These are phyloP conservation scores for Trypanosoma cruzi DNA, from an alignment of 208 protist species.

Conservation along the genomic window DNA sequence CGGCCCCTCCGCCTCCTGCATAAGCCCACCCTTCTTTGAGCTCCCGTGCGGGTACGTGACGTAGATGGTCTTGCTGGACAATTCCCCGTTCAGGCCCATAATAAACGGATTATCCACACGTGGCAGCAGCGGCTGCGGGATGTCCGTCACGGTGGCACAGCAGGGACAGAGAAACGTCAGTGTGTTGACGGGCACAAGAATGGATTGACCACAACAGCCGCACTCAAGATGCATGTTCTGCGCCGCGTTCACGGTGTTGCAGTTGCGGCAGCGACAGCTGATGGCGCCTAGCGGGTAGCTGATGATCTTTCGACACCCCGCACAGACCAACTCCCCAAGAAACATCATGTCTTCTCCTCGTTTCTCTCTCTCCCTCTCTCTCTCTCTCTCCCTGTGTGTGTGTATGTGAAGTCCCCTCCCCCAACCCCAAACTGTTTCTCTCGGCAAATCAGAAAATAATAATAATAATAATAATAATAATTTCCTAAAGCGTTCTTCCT, in stretches of 20 bases:
- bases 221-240: conserved; percentile 61
- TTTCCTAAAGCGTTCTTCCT: no score
- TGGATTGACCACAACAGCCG: conserved; percentile 35
- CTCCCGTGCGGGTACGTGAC: conserved; percentile 50
- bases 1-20: conserved; percentile 9
- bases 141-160: conserved; percentile 73
- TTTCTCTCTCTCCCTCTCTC: background rate
- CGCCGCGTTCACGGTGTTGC: conserved; percentile 61
- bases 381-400: no score
- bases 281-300: conserved; percentile 71
- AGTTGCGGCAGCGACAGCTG: conserved; percentile 78
- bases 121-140: conserved; percentile 70
- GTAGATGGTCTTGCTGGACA: conserved; percentile 49
- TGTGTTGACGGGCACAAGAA: conserved; percentile 82
- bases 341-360: conserved; percentile 36
- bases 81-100: conserved; percentile 14
- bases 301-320: conserved; percentile 63
- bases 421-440: no score
- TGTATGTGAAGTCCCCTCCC: no score
- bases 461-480: no score
- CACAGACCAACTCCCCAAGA: conserved; percentile 71
- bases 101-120: conserved; percentile 36
- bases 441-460: no score
- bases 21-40: conserved; percentile 3
- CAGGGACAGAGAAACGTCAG: conserved; percentile 67